phyloP scores from a whole-genome alignment of 179 eudicot species.

The Silene noctiflora region DNA sequence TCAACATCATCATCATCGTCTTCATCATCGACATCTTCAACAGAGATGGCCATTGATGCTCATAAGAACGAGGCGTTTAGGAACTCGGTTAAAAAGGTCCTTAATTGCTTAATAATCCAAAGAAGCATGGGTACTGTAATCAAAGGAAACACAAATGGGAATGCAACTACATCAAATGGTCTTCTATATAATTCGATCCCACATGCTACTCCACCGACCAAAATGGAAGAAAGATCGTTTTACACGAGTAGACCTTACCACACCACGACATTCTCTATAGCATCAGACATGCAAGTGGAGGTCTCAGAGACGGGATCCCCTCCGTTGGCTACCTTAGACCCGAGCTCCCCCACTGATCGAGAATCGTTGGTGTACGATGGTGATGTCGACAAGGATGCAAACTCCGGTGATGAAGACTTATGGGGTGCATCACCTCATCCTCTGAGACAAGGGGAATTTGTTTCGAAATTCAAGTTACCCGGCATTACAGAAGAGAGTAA shows the following conservation, averaged over 20 bases:
- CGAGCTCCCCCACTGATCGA: conserved; percentile 46
- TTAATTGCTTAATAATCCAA: conserved; percentile 42
- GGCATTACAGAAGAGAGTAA: conserved; percentile 26
- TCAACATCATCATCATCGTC: conserved; percentile 45
- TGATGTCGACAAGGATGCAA: conserved; percentile 42
- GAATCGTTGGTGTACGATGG: conserved; percentile 40
- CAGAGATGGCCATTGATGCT: conserved; percentile 19
- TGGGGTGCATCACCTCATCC: conserved; percentile 46
- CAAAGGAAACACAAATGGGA: neutral
- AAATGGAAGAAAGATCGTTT: conserved; percentile 35
- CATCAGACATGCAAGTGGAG: conserved; percentile 91
- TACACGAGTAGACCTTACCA: conserved; percentile 33
- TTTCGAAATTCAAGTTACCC: conserved; percentile 29
- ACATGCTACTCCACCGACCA: conserved; percentile 12
- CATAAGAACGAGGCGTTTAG: conserved; percentile 49
- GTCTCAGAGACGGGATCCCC: conserved; percentile 68
- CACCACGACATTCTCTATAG: conserved; percentile 49
- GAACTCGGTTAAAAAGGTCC: conserved; percentile 49
- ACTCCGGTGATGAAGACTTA: conserved; percentile 46
- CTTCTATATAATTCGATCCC: too few relatives aligned
- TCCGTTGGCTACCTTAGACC: conserved; percentile 25
- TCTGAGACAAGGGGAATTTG: conserved; percentile 34
- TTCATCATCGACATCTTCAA: conserved; percentile 29
- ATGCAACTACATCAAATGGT: too few relatives aligned
- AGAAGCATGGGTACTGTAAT: conserved; percentile 21